Evolutionary conservation across 768 basidiomycete genomes (phyloP), one percentile per base, ranked within the genome.

Genomic region (Floccularia luteovirens): DNA sequence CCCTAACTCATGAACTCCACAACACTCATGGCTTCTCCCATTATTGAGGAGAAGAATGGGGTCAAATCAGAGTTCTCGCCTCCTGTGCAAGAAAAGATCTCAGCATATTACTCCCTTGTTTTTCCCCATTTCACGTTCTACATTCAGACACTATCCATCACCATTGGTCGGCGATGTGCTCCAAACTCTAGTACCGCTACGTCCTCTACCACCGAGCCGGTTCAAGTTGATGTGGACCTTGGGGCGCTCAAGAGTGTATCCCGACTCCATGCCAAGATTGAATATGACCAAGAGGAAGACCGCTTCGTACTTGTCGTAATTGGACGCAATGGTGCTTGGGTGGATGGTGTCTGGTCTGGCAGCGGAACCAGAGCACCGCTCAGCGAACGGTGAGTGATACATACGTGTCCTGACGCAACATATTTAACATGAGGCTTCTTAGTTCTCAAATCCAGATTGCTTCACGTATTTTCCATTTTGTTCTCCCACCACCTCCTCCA

Each of bases 241-340:
- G 96, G 96, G 5, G 85, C 90, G 3, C 75, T 97, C 35, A 97
- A 97, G 77, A 93, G 90, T 46, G 92, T 99, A 39, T 97, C 93
- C n/a, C 77, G 96, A 17, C 71, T 96, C 13, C 96, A 99, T 56
- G 96, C 96, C 24, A 83, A 80, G 68, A 92, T 98, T 51, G 90
- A 89, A 58, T 96, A 89, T 54, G 90, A 93, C 67, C 82, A 87
- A 57, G 84, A 89, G 5, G 82, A 84, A 46, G 27, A 88, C 46
- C 79, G 84, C 38, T 96, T 93, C 57, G 80, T 89, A 12, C 75
- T 99, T 24, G 79, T 81, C 44, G 93, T 99, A 25, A 74, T 90
- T 25, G 96, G 96, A n/a, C 72, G 96, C 43, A 98, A 99, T 52
- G 96, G 96, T 10, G 92, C 92, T 13, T 97, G 93, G 86, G 91